Evolutionary conservation across 169 alveolate genomes (phyloP).

Genomic region (Miamiensis avidus): DNA sequence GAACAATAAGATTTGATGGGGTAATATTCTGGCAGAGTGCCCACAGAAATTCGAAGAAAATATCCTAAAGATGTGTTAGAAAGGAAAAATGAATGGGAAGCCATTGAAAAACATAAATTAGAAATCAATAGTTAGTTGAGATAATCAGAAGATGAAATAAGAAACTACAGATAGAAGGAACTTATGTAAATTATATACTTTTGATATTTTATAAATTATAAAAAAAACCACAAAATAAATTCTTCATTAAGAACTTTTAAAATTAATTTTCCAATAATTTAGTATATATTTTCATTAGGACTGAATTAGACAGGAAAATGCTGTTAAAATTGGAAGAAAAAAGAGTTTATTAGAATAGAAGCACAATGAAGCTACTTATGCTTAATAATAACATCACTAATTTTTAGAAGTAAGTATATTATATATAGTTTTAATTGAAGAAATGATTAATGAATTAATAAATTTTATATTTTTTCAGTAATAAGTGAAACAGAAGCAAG

Average conservation of each 20-base stretch:
- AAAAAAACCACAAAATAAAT: background rate
- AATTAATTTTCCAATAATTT: background rate
- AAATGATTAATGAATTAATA: background rate
- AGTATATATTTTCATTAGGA: background rate
- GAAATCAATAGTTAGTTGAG: conserved; percentile 7
- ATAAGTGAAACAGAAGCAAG: conserved; percentile 2
- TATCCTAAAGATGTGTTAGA: conserved; percentile 1
- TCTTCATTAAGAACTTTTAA: background rate
- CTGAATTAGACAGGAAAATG: conserved; percentile 17
- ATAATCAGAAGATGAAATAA: conserved; percentile 12
- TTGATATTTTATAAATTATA: background rate
- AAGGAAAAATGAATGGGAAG: conserved; percentile 23
- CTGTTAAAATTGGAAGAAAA: conserved; percentile 7
- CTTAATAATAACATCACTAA: background rate
- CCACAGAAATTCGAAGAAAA: conserved; percentile 22
- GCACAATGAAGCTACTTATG: conserved; percentile 3
- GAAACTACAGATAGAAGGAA: conserved; percentile 12
- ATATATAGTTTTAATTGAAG: background rate
- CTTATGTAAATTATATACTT: background rate
- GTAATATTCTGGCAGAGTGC: too few species aligned
- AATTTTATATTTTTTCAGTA: background rate
- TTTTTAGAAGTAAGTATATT: background rate
- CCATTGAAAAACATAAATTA: conserved; percentile 14
- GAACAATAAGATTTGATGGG: too few species aligned
- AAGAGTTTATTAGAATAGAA: background rate